Evolutionary conservation across 2,329 filamentous ascomycete genomes (phyloP), one percentile per base, ranked within the genome.

Genomic region (Apiospora marii): DNA sequence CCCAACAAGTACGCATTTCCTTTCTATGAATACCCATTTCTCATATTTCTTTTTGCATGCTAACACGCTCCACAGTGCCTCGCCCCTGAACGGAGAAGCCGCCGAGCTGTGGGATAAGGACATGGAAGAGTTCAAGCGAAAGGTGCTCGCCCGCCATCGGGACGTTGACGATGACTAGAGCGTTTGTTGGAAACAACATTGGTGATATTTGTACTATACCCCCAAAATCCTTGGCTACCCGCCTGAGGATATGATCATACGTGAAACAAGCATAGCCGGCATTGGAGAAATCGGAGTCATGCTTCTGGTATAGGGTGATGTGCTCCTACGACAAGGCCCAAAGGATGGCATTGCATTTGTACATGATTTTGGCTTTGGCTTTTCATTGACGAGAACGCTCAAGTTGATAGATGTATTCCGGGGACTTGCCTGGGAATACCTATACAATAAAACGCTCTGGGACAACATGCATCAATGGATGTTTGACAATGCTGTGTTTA

Each of bases 101-200:
- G 96, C 97, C 22, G 94, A 98, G 82, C 88, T 99, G 58, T 99
- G 96, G 95, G 96, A 98, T 82, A 94, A 92, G 77, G 91, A 98
- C 81, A 87, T 91, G 49, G 91, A 90, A 67, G 94, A 97, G 82
- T 98, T 96, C 88, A 94, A 98, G 89, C 90, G 90, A 76, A 92
- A 92, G 84, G 90, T 92, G 46, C 78, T 89, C 75, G 89, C 84
- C 68, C 87, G 91, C 73, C 90, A 92, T 83, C 85, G 86, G 67
- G 91, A 92, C 76, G 82, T 92, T 41, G 91, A 92, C 74, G 91
- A 92, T 74, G 90, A 92, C 77, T 92, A 83, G 80, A 76, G 37
- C 49, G 71, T 53, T 58, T 64, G 37, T 19, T 48, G 16, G 49
- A 44, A 41, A 48, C 46, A 22, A 48, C 46, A 22, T 46, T 68